Evolutionary conservation across 306 rosid genomes (phyloP), one percentile per base, ranked within the genome.

Genomic region (Malus sylvestris): DNA sequence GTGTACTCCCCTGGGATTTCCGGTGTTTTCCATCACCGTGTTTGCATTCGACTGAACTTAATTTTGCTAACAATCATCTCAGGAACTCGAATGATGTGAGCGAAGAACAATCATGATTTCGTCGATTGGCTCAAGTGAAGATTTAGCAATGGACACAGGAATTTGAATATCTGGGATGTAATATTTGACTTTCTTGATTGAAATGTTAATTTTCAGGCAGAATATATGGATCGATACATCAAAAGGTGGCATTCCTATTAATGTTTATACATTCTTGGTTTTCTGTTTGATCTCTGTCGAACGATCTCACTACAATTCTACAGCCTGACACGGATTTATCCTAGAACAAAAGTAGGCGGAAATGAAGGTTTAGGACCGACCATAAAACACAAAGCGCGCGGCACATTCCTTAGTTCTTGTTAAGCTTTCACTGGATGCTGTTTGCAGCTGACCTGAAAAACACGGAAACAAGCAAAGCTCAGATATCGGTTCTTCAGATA

Each of bases 21-120:
- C 71, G 33, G 10, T 25, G 57, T 61, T 25, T 29, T 13, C 62
- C 32, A n/a, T 15, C 42, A 12, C 25, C 13, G 61, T 69, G 7
- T 44, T 5, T 60, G 59, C 18, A 6, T 27, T 53, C 8, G 10
- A 55, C 40, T 23, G 52, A 35, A 7, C 38, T 59, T 58, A 5
- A 29, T 59, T 49, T 71, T 59, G 40, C 23, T 22, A 25, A 33
- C 59, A 67, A 72, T 52, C 35, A 20, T 69, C 66, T 29, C 79
- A 76, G 81, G 79, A 72, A 68, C 55, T 40, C 80, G 63, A 74
- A 53, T 29, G 80, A 59, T 15, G 79, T 64, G 2, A 23, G 23
- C 38, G 77, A 79, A 46, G 70, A 59, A 30, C 35, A 29, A 25
- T 68, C 68, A 16, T 82, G 57, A 75, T 79, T 52, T 61, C 23